phyloP scores from a whole-genome alignment of 352 stramenopile genomes.

The Phytophthora citricola region DNA sequence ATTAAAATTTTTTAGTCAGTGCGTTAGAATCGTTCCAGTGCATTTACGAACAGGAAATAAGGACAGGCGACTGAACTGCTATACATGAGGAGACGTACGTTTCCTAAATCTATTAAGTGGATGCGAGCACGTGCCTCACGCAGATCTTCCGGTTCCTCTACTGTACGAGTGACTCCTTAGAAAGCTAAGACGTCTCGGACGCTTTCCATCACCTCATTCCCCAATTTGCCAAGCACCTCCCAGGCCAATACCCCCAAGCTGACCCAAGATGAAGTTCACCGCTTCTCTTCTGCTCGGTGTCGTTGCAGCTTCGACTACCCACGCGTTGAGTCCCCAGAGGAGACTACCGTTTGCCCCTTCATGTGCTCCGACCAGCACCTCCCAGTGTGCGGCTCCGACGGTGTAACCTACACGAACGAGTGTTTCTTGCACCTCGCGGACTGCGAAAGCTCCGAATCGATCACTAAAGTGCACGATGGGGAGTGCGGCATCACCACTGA shows the following conservation, averaged over 20 bases:
- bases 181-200: too few relatives aligned
- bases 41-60: too few relatives aligned
- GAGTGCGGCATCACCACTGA: conserved; percentile 2
- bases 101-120: conserved; percentile 13
- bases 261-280: conserved; percentile 11
- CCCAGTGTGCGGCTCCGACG: conserved; percentile 26
- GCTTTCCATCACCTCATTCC: background rate
- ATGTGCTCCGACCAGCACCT: conserved; percentile 5
- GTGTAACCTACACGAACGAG: conserved; percentile 28
- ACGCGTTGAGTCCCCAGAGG: background rate
- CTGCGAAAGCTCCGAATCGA: conserved; percentile 13
- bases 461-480: conserved; percentile 20
- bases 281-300: conserved; percentile 8
- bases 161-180: too few relatives aligned
- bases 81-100: conserved; percentile 7
- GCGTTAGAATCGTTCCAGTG: too few relatives aligned
- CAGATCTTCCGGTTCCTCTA: conserved; percentile 1
- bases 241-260: background rate
- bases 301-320: background rate
- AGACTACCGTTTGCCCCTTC: conserved; percentile 1
- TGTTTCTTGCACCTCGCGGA: conserved; percentile 18
- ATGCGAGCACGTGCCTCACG: conserved; percentile 1
- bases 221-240: conserved; percentile 1
- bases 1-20: background rate
- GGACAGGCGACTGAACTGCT: background rate